Conservation (phyloP, 495 filamentous ascomycete species). For the Durotheca rogersii region DNA sequence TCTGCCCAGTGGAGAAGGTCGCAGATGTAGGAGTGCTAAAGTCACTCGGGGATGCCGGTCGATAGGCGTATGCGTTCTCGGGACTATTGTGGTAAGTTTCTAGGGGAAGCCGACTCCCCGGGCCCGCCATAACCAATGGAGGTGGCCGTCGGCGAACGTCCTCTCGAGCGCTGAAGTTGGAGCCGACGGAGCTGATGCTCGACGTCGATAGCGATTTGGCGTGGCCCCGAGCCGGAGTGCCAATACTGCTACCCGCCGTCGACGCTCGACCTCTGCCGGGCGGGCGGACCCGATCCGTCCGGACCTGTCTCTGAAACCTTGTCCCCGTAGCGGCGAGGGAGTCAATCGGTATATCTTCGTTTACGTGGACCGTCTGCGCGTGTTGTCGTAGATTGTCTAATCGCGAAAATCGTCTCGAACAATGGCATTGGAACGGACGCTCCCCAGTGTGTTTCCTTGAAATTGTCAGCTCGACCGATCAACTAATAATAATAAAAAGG, state of each 20-base stretch:
- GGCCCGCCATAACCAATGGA: slow-evolving; percentile 82
- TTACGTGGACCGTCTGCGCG: slow-evolving; percentile 95
- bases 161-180: slow-evolving; percentile 60
- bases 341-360: slow-evolving; percentile 92
- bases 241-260: slow-evolving; percentile 64
- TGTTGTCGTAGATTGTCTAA: slow-evolving; percentile 96
- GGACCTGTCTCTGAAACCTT: slow-evolving; percentile 89
- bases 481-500: neutral
- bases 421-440: slow-evolving; percentile 96
- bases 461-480: slow-evolving; percentile 30
- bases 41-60: slow-evolving; percentile 63
- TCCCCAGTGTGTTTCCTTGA: slow-evolving; percentile 96
- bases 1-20: slow-evolving; percentile 69
- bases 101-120: slow-evolving; percentile 59
- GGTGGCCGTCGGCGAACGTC: slow-evolving; percentile 73
- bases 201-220: slow-evolving; percentile 81
- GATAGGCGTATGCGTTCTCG: slow-evolving; percentile 55
- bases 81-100: slow-evolving; percentile 57
- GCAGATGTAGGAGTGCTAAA: slow-evolving; percentile 74
- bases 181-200: slow-evolving; percentile 75
- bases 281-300: slow-evolving; percentile 72
- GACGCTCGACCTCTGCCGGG: slow-evolving; percentile 70
- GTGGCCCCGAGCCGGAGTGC: slow-evolving; percentile 71
- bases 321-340: slow-evolving; percentile 93
- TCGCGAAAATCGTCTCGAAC: slow-evolving; percentile 90